These are phyloP conservation scores for Pythium folliculosum DNA, from an alignment of 352 stramenopile species.

Conservation along the genomic window DNA sequence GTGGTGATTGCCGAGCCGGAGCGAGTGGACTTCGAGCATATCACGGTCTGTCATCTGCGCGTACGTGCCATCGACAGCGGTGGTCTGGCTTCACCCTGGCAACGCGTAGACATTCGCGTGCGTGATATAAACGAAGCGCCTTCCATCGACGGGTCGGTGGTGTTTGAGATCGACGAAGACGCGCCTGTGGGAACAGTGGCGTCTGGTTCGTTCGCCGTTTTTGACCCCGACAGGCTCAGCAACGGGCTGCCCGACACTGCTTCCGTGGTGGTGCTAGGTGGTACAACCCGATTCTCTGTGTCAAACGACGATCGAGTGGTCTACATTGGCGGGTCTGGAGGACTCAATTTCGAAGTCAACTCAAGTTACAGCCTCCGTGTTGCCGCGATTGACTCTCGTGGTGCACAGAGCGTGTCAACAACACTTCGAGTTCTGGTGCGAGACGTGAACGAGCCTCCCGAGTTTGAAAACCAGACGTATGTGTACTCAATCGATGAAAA, in stretches of 20 bases:
- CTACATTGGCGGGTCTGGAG: background rate
- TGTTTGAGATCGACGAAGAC: constrained; percentile 33
- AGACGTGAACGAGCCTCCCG: constrained; percentile 40
- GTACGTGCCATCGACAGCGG: constrained; percentile 28
- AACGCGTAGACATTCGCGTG: constrained; percentile 25
- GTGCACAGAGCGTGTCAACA: constrained; percentile 8
- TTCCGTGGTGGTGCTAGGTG: constrained; percentile 1
- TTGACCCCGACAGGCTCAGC: constrained; percentile 28
- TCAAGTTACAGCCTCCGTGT: constrained; percentile 18
- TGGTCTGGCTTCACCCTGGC: constrained; percentile 23
- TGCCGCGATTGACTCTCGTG: constrained; percentile 24
- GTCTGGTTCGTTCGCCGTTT: constrained; percentile 7
- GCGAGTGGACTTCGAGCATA: constrained; percentile 26
- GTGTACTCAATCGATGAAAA: constrained; percentile 36
- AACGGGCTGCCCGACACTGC: constrained; percentile 14
- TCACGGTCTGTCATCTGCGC: constrained; percentile 15
- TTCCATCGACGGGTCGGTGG: background rate
- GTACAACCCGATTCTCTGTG: constrained; percentile 6
- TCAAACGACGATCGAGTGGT: constrained; percentile 2
- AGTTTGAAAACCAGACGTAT: constrained; percentile 11
- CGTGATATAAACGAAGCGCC: constrained; percentile 32
- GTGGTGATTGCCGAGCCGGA: constrained; percentile 22
- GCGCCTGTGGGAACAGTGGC: constrained; percentile 7
- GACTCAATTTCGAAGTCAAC: constrained; percentile 27
- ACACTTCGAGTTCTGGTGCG: constrained; percentile 29